Base-by-base conservation (phyloP, 1,284 basidiomycete species). In the Porogramme epimiltina region DNA sequence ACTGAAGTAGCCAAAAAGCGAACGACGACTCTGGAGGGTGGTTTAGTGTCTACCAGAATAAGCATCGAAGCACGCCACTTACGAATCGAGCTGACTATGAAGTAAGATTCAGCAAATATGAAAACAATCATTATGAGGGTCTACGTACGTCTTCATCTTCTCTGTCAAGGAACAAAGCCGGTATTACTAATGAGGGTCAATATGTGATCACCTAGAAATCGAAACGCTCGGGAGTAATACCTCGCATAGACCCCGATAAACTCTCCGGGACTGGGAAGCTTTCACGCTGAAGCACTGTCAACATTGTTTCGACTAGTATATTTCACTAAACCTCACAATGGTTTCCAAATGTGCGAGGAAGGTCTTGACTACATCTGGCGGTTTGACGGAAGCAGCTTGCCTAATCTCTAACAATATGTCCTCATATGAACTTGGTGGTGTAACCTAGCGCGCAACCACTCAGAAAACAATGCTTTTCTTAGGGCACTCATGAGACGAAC, bases 1-100 rank as follows among this genome's bases (percentile, higher is more conserved):
- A 60, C 79, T 83, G 60, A 91, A 91, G 61, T 82, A 88, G 2
- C 89, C 90, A 66, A 91, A 89, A 26, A 89, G 69, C 1, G 90
- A 92, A n/a, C 88, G 83, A 31, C 83, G 81, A 49, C 73, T 71
- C 85, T 85, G 36, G 19, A 33, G 2, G 26, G 4, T 3, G 18
- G 11, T 6, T 31, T 6, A 31, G 28, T 13, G 28, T 31, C 28
- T 13, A 31, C 13, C 6, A 31, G 13, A 31, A 31, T 13, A 31
- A 31, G 28, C 13, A 6, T 13, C 28, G 28, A 31, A 31, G 28
- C 28, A 8, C 8, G 8, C 22, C 11, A 60, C 66, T 51, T 39
- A 69, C 66, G 53, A 62, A 62, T 42, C 51, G 56, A 22, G 55
- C 47, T 6, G 36, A 43, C 61, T 62, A 45, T 23, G 28, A 38